Base-by-base conservation (phyloP, 495 filamentous ascomycete genomes). In the Thermothielavioides terrestris region DNA sequence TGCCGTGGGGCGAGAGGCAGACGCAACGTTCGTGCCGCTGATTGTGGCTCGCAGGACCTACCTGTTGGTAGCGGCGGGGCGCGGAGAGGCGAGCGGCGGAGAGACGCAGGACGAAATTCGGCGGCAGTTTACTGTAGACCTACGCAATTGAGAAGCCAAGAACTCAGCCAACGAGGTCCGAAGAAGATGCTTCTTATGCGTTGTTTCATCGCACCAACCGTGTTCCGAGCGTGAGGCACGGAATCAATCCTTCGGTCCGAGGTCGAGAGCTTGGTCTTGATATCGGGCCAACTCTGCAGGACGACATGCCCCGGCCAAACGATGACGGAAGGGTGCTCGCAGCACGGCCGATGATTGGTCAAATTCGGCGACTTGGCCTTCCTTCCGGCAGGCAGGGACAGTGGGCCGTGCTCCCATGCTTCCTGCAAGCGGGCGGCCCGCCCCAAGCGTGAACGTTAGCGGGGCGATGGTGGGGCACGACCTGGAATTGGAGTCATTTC, bases 401-500 rank as follows among this genome's bases (percentile, higher is more conserved):
- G 25, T 20, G 32, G 15, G 23, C 11, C 21, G 34, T n/a, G n/a
- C n/a, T n/a, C n/a, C n/a, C 18, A 43, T 27, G 27, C 39, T 22
- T 23, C 32, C n/a, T n/a, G n/a, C n/a, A n/a, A n/a, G n/a, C n/a
- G n/a, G n/a, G n/a, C n/a, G n/a, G n/a, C n/a, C n/a, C n/a, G n/a
- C n/a, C n/a, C n/a, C n/a, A n/a, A n/a, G n/a, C n/a, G n/a, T n/a
- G n/a, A n/a, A n/a, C n/a, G n/a, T n/a, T n/a, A n/a, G n/a, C n/a
- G n/a, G n/a, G n/a, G n/a, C n/a, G n/a, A 15, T 57, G 50, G 55
- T 57, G 55, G 55, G 55, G 55, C 41, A 53, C 48, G 49, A 46
- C 32, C 27, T 15, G 6, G 35, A 39, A 41, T 22, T 45, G 55
- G 50, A 42, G 42, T 54, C 42, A 50, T 22, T 38, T 25, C 22